Conservation (phyloP, 1,139 yeast genomes). For the Zygosaccharomyces sapae region DNA sequence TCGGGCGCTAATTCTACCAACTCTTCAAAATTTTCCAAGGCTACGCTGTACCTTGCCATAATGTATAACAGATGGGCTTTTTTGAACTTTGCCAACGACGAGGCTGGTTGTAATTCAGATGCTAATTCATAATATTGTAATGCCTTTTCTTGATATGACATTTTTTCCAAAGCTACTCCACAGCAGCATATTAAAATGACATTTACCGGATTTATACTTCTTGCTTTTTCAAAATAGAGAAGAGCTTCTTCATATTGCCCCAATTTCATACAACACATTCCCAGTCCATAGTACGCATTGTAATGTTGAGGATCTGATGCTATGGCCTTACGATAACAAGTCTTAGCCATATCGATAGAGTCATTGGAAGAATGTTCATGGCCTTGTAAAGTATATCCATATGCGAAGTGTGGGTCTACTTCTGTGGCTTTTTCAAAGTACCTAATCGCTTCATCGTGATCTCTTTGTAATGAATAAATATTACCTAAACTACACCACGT, state of each 20-base stretch:
- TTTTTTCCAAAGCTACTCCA: conserved; percentile 87
- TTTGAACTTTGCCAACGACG: conserved; percentile 83
- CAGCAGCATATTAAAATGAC: conserved; percentile 87
- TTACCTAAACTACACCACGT: conserved; percentile 95
- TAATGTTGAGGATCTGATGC: conserved; percentile 78
- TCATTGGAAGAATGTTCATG: conserved; percentile 89
- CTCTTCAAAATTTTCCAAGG: conserved; percentile 68
- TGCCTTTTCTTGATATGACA: conserved; percentile 67
- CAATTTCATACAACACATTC: conserved; percentile 85
- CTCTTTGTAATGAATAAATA: conserved; percentile 74
- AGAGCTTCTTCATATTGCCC: conserved; percentile 86
- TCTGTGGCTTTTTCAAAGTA: conserved; percentile 80
- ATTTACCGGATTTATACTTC: conserved; percentile 84
- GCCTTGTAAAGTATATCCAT: conserved; percentile 90
- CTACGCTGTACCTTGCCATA: conserved; percentile 65
- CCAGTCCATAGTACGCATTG: conserved; percentile 93
- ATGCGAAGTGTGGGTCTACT: conserved; percentile 68
- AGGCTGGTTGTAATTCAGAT: conserved; percentile 74
- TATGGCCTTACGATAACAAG: conserved; percentile 75
- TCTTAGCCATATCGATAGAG: conserved; percentile 85
- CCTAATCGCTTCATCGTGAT: conserved; percentile 85
- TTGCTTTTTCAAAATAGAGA: conserved; percentile 81
- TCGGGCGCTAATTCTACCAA: conserved; percentile 80
- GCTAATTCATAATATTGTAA: conserved; percentile 81
- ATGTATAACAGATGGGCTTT: conserved; percentile 78